Evolutionary conservation across 1,284 basidiomycete species (phyloP), one percentile per base, ranked within the genome.

Genomic region (Singerocomus rubriflavus): DNA sequence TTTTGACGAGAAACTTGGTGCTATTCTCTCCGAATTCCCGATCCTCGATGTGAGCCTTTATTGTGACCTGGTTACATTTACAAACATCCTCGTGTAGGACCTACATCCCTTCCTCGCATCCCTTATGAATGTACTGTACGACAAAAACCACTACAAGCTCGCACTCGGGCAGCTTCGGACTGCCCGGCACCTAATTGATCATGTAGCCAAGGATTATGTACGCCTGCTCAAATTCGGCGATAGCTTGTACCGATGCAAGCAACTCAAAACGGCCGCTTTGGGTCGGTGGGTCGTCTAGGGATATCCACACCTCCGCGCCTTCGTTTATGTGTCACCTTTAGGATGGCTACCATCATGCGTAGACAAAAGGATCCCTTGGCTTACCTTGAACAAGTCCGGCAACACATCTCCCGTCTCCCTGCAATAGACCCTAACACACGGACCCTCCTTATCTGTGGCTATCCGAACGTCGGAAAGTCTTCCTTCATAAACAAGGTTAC

Each of bases 401-500:
- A 98, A 75, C 94, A 98, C 70, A 93, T 98, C 62, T 93, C 91
- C 43, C 93, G 94, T 84, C 82, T 98, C 44, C 95, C 94, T 35
- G 84, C 91, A 26, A 98, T 98, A 72, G 93, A 95, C 67, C 94
- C 94, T 32, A 96, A 91, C 70, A 97, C 94, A n/a, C 86, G 94
- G 48, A 98, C 94, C 0, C 84, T 98, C 48, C 80, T 98, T 56
- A 90, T 98, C 62, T 98, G 94, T 64, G 94, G 95, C 44, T 98
- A 98, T 74, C 94, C 94, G 29, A 98, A 98, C 67, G 94, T 98
- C 66, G 95, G 94, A 55, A 98, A 98, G 74, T 95, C 91, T 14
- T 94, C 91, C 33, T 98, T 98, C 73, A 92, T 98, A 65, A 98
- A 98, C 83, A 98, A 98, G 73, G 90, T 98, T 63, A 97, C 94